These are phyloP conservation scores for Cyberlindnera galapagoensis DNA, from an alignment of 805 yeast genomes.

Conservation along the genomic window DNA sequence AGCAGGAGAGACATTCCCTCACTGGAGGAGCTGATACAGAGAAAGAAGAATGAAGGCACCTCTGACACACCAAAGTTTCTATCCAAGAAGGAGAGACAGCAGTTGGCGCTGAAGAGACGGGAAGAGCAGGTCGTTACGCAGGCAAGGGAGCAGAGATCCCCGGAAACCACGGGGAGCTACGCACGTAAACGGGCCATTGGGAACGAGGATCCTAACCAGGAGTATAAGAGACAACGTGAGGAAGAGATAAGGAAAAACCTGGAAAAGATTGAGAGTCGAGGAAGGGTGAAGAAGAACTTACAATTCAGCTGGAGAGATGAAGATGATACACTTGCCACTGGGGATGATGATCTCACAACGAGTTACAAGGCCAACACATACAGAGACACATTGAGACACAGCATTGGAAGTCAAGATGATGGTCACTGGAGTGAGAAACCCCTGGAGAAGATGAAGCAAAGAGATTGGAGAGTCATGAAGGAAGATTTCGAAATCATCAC, in stretches of 20 bases:
- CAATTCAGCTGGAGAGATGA: conserved; percentile 61
- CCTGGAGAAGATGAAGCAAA: conserved; percentile 54
- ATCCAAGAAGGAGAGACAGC: conserved; percentile 37
- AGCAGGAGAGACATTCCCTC: conserved; percentile 33
- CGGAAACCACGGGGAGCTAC: conserved; percentile 2
- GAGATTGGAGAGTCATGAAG: conserved; percentile 87
- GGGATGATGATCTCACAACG: conserved; percentile 25
- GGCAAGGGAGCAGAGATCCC: conserved; percentile 1
- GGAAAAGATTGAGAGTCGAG: conserved; percentile 2
- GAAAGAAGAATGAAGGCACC: conserved; percentile 14
- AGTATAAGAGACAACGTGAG: conserved; percentile 4
- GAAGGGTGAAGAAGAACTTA: conserved; percentile 45
- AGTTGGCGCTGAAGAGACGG: conserved; percentile 22
- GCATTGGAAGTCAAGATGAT: too few species aligned
- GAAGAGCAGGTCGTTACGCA: conserved; percentile 5
- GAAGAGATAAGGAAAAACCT: conserved; percentile 2
- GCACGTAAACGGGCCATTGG: too few species aligned
- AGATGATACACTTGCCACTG: conserved; percentile 55
- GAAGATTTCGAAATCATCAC: conserved; percentile 69
- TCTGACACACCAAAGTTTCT: conserved; percentile 35
- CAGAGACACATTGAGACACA: background rate
- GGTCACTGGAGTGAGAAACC: conserved; percentile 64
- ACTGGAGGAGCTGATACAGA: conserved; percentile 29
- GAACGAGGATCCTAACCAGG: too few species aligned
- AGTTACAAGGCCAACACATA: conserved; percentile 1